These are phyloP conservation scores for Boletus tomentosulus DNA, from an alignment of 768 basidiomycete genomes.

Conservation along the genomic window DNA sequence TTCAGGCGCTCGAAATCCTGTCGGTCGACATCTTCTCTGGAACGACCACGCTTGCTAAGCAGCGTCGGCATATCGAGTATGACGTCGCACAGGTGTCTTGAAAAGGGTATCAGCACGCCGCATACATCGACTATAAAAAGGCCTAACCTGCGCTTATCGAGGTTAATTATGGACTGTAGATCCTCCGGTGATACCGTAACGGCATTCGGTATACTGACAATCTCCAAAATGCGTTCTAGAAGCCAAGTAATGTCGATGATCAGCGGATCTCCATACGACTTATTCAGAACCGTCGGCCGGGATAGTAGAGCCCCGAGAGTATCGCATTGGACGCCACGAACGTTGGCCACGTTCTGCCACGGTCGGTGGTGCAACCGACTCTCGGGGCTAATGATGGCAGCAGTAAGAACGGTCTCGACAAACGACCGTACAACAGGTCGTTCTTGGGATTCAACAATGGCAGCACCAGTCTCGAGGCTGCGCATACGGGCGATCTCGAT, in stretches of 20 bases:
- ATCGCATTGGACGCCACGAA: slow-evolving; percentile 59
- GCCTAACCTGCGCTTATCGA: slow-evolving; percentile 73
- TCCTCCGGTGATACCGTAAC: slow-evolving; percentile 53
- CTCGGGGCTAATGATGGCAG: slow-evolving; percentile 75
- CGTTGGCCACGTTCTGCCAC: slow-evolving; percentile 70
- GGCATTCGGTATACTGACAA: slow-evolving; percentile 70
- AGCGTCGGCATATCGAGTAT: slow-evolving; percentile 51
- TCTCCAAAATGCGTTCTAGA: slow-evolving; percentile 74
- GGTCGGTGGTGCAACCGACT: slow-evolving; percentile 74
- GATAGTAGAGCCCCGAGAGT: slow-evolving; percentile 54
- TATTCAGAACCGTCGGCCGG: slow-evolving; percentile 43
- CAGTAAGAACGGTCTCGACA: slow-evolving; percentile 69
- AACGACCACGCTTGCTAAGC: slow-evolving; percentile 39
- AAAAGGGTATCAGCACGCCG: slow-evolving; percentile 12
- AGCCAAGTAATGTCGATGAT: slow-evolving; percentile 81
- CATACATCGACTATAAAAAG: background rate
- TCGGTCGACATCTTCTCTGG: slow-evolving; percentile 55
- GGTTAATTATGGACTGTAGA: slow-evolving; percentile 62
- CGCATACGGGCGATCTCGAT: slow-evolving; percentile 72
- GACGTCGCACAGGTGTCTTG: slow-evolving; percentile 64
- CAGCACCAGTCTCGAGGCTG: slow-evolving; percentile 39
- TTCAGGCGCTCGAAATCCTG: slow-evolving; percentile 73
- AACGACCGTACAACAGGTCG: slow-evolving; percentile 73
- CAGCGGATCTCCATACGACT: slow-evolving; percentile 47
- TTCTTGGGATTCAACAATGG: slow-evolving; percentile 41